Conservation (phyloP, 352 stramenopile species). For the Blastocystis sp. region DNA sequence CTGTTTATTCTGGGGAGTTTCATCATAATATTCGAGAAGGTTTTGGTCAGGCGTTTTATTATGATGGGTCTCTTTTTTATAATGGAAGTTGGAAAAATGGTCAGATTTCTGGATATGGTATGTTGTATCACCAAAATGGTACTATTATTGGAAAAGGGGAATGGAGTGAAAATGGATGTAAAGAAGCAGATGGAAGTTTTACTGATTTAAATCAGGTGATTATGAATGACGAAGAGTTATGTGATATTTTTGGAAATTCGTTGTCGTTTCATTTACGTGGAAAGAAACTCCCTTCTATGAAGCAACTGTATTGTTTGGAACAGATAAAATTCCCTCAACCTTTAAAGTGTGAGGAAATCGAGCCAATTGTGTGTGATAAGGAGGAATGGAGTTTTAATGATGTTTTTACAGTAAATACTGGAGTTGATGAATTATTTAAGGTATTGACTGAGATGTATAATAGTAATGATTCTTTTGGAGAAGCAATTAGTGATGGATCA, state of each 20-base stretch:
- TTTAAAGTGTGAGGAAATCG: not conserved
- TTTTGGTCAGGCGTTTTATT: not conserved
- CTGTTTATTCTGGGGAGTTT: not conserved
- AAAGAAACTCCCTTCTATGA: not conserved
- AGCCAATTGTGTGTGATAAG: not conserved
- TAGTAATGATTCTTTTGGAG: too few relatives aligned
- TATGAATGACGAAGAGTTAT: not conserved
- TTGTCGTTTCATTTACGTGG: not conserved
- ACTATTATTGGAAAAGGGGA: conserved; percentile 5
- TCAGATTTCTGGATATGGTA: not conserved
- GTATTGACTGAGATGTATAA: not conserved
- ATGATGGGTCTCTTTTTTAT: not conserved
- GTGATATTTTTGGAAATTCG: not conserved
- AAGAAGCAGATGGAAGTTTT: not conserved
- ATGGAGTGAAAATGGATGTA: not conserved
- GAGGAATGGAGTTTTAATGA: not conserved
- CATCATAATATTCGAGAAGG: not conserved
- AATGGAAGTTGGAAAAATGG: not conserved
- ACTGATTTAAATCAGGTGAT: not conserved
- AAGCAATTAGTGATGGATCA: too few relatives aligned
- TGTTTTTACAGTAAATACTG: too few relatives aligned
- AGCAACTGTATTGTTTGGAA: not conserved
- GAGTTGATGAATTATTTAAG: not conserved
- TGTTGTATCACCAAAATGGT: not conserved
- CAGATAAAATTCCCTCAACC: not conserved